These are phyloP conservation scores for Metschnikowia bowlesiae DNA, from an alignment of 805 yeast species.

Conservation along the genomic window DNA sequence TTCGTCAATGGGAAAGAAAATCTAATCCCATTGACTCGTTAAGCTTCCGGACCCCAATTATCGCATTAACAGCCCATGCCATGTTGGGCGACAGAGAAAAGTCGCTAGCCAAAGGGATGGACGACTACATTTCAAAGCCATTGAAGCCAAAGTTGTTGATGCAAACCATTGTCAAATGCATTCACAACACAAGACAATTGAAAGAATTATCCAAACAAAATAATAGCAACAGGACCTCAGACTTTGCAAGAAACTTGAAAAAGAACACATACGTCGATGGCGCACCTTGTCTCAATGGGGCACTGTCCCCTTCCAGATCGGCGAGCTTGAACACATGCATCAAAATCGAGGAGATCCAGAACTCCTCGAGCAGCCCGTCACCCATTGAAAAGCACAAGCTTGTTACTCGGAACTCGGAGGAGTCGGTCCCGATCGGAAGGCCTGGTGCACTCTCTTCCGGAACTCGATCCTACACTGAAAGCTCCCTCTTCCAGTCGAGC, in stretches of 20 bases:
- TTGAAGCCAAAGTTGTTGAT: constrained; percentile 76
- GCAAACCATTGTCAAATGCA: constrained; percentile 82
- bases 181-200: constrained; percentile 61
- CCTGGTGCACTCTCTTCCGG: constrained; percentile 30
- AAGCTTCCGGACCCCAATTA: constrained; percentile 76
- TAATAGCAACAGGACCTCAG: constrained; percentile 41
- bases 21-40: constrained; percentile 66
- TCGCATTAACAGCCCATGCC: constrained; percentile 89
- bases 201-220: constrained; percentile 51
- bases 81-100: constrained; percentile 90
- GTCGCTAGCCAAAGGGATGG: constrained; percentile 87
- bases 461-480: constrained; percentile 34
- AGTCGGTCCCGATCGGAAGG: constrained; percentile 17
- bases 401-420: constrained; percentile 26
- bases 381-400: constrained; percentile 6
- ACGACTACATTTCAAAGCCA: constrained; percentile 85
- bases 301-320: constrained; percentile 2
- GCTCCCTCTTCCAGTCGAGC: constrained; percentile 17
- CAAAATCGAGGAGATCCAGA: constrained; percentile 1
- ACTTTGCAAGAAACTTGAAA: constrained; percentile 44
- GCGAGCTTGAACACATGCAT: not conserved
- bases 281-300: not conserved
- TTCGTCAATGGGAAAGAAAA: constrained; percentile 83
- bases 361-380: constrained; percentile 3
- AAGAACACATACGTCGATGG: constrained; percentile 23